Base-by-base conservation (phyloP, 2,329 filamentous ascomycete species). In the Colletotrichum sidae region DNA sequence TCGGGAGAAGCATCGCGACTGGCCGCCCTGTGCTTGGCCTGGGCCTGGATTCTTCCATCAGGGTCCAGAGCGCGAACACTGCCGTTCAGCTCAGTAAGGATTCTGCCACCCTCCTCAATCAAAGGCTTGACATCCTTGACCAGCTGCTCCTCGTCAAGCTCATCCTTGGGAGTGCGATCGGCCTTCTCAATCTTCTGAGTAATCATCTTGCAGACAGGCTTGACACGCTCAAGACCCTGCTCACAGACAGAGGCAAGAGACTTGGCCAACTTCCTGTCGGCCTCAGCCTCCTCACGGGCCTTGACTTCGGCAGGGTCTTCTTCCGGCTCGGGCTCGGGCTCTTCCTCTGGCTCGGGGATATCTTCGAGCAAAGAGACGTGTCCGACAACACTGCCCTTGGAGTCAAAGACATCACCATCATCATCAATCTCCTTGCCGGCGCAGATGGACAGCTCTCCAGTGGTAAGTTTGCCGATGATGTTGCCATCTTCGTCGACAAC, bases 111-210 rank as follows among this genome's bases (percentile, higher is more conserved):
- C 77, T 97, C 92, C 77, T 97, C 94, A 73, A 97, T 93, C 12
- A 97, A 85, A 1, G 94, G 94, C 78, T 91, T 92, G 72, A 97
- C 93, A 63, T 94, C 86, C 76, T 92, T 88, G 73, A 97, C 94
- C 6, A 97, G 88, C 70, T 92, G 87, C 73, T 97, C 93, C 76
- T 97, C 94, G 73, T 97, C 93, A 33, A 95, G 89, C 71, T 97
- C 93, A 5, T 96, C 92, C 78, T 93, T 91, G 47, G 92, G 90
- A 35, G 91, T 92, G 69, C 88, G 87, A 77, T 97, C 92, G 35
- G 92, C 93, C 60, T 84, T 84, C 71, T 97, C 92, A 72, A 97
- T 92, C 79, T 90, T 86, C 87, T 94, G 90, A 5, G 88, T 92
- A 77, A 97, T 97, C 82, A 93, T 87, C 80, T 92, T 93, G 83